A percentile compares a stretch with the other conserved stretches of the same genome.
Evolutionary conservation across 2,329 filamentous ascomycete genomes (phyloP).

Genomic region (Aspergillus ochraceus): DNA sequence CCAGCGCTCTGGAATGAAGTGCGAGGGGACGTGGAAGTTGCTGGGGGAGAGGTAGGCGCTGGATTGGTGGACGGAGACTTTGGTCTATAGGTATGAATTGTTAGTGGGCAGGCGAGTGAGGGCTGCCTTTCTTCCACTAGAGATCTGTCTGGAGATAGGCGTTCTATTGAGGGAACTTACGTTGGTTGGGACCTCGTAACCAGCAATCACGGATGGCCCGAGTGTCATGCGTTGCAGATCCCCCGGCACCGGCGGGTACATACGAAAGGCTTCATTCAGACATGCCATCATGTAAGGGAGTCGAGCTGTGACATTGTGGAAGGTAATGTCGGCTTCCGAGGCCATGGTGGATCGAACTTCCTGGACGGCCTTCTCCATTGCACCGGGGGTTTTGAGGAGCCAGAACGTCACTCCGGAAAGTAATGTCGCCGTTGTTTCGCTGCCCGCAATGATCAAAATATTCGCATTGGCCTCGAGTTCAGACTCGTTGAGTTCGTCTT

Average conservation of each 20-base stretch:
- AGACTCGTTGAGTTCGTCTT: conserved; percentile 14
- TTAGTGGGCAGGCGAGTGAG: background rate
- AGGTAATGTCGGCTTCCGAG: conserved; percentile 29
- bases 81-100: conserved; percentile 30
- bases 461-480: conserved; percentile 39
- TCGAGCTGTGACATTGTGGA: conserved; percentile 20
- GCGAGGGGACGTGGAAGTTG: conserved; percentile 47
- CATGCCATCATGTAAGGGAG: conserved; percentile 43
- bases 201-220: conserved; percentile 3
- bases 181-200: conserved; percentile 1
- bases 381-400: conserved; percentile 36
- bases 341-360: conserved; percentile 40
- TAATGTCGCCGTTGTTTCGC: conserved; percentile 46
- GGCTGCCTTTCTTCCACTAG: too few species aligned
- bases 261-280: conserved; percentile 42
- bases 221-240: conserved; percentile 14
- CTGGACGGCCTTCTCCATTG: conserved; percentile 29
- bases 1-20: conserved; percentile 52
- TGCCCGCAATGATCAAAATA: conserved; percentile 42
- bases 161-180: too few species aligned
- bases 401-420: conserved; percentile 45
- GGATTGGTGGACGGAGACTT: conserved; percentile 46
- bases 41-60: conserved; percentile 43
- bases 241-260: conserved; percentile 35
- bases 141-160: too few species aligned